Conservation (phyloP, 192 early-diverging fungal genomes). For the Backusella morwellensis region DNA sequence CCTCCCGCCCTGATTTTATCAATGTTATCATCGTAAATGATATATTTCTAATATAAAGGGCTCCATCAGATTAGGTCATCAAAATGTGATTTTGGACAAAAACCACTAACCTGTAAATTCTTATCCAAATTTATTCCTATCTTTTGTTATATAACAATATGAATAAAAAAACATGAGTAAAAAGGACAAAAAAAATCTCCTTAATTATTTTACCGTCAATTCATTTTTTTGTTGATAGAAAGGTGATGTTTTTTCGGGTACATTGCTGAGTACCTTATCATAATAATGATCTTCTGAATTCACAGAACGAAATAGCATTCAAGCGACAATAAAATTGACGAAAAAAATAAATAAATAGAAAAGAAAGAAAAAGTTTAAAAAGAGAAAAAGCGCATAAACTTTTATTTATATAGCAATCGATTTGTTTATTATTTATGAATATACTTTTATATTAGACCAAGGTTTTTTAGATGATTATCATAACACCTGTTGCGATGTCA, state of each 20-base stretch:
- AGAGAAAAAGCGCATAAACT: neutral
- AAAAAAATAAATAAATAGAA: neutral
- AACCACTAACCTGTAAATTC: neutral
- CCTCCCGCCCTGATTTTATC: slow-evolving; percentile 66
- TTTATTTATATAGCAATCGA: neutral
- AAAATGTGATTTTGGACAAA: neutral
- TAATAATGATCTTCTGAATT: neutral
- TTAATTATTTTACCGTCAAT: neutral
- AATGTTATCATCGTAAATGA: slow-evolving; percentile 11
- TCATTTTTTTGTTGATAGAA: neutral
- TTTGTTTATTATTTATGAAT: slow-evolving; percentile 9
- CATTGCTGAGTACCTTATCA: neutral
- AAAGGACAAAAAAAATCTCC: neutral
- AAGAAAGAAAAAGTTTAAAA: neutral
- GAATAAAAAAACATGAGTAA: neutral
- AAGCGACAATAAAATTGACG: neutral
- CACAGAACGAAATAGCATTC: neutral
- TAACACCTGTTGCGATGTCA: slow-evolving; percentile 5
- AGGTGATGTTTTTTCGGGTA: neutral
- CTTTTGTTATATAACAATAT: neutral
- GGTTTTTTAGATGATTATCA: neutral
- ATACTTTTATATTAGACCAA: slow-evolving; percentile 1
- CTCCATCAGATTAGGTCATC: neutral
- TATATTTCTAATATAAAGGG: neutral
- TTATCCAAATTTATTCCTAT: neutral